phyloP scores from a whole-genome alignment of 2,329 filamentous ascomycete species.

The Colletotrichum musae region DNA sequence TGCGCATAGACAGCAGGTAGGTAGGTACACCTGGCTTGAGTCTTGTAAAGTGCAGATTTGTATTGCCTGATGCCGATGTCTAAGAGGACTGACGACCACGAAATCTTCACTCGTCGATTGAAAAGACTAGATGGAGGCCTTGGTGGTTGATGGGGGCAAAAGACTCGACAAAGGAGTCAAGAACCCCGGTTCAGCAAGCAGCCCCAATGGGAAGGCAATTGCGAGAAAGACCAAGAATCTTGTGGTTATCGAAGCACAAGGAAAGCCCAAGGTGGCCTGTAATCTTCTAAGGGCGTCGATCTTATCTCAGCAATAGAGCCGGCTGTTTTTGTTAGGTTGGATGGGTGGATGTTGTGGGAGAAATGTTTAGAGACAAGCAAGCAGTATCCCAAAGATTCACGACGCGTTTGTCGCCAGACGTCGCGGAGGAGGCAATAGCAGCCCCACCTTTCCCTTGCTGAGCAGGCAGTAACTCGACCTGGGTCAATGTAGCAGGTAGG shows the following conservation, averaged over 20 bases:
- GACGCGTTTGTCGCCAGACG: background rate
- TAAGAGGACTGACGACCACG: too few species aligned
- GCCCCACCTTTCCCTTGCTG: conserved; percentile 4
- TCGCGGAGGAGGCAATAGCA: background rate
- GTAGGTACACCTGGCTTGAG: background rate
- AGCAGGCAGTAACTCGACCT: background rate
- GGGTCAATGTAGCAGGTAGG: too few species aligned
- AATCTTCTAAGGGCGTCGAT: too few species aligned
- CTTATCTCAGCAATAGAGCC: background rate
- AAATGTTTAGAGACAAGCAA: background rate
- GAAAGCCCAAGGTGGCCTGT: too few species aligned
- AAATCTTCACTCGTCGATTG: too few species aligned
- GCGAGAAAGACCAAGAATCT: background rate
- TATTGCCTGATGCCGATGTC: too few species aligned
- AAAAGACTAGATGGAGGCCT: background rate
- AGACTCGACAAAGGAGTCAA: background rate
- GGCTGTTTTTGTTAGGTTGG: background rate
- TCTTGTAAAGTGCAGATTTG: background rate
- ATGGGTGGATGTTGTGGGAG: background rate
- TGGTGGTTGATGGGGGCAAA: background rate
- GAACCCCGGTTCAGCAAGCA: background rate
- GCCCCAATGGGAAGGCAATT: background rate
- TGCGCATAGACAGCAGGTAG: too few species aligned
- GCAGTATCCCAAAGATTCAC: background rate
- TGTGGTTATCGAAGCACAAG: background rate